Conservation (phyloP, 2,329 filamentous ascomycete species). For the Fusarium globosum region DNA sequence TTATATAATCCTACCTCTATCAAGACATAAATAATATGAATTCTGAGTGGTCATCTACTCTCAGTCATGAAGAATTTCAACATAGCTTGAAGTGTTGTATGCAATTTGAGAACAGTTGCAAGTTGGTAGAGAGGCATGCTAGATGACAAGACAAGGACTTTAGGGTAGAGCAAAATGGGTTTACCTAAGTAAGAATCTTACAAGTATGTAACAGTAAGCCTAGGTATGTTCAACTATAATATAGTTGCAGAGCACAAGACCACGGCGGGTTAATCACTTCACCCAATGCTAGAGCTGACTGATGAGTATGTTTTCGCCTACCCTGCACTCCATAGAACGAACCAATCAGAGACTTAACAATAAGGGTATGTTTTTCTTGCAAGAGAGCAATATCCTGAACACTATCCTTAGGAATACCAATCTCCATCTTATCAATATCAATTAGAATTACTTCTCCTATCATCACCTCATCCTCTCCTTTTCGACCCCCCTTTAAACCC, state of each 20-base stretch:
- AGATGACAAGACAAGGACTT: not conserved
- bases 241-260: too few relatives aligned
- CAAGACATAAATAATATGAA: not conserved
- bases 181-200: not conserved
- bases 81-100: rapidly evolving
- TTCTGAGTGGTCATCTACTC: rapidly evolving
- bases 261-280: too few relatives aligned
- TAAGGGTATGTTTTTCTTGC: not conserved
- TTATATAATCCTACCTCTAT: rapidly evolving
- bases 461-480: not conserved
- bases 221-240: too few relatives aligned
- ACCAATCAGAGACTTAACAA: not conserved
- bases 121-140: too few relatives aligned
- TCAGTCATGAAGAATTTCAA: rapidly evolving
- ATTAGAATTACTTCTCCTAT: not conserved
- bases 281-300: not conserved
- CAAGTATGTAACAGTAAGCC: not conserved
- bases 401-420: not conserved
- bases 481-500: not conserved
- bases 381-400: not conserved
- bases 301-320: not conserved
- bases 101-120: not conserved
- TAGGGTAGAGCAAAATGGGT: rapidly evolving
- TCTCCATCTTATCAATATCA: not conserved
- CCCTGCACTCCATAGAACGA: not conserved